Evolutionary conservation across 305 asterid species (phyloP).

Genomic region (Solanum hybrid): DNA sequence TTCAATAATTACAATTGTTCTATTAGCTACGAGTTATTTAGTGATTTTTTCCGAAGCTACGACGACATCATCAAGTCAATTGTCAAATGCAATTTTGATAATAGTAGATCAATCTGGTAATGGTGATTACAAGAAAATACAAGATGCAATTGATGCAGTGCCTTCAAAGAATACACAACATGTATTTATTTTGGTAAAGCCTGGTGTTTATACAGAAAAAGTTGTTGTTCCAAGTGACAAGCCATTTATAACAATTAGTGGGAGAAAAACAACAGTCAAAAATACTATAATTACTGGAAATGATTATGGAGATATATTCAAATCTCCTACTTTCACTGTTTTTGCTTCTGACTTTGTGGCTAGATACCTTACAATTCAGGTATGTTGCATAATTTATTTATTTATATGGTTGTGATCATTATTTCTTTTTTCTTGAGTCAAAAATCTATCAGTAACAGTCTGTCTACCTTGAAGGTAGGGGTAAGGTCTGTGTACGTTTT

Average conservation of each 20-base stretch:
- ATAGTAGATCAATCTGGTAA: constrained; percentile 29
- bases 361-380: constrained; percentile 33
- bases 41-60: background rate
- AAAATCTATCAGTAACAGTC: too few species aligned
- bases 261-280: constrained; percentile 1
- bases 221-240: constrained; percentile 30
- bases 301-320: constrained; percentile 25
- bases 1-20: background rate
- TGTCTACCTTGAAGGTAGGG: too few species aligned
- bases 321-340: constrained; percentile 33
- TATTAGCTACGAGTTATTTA: background rate
- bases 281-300: constrained; percentile 21
- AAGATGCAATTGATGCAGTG: constrained; percentile 38
- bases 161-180: constrained; percentile 19
- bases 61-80: background rate
- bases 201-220: constrained; percentile 32
- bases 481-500: background rate
- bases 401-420: background rate
- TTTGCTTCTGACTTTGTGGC: constrained; percentile 36
- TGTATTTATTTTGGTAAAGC: constrained; percentile 19
- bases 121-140: constrained; percentile 31
- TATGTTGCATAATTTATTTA: background rate
- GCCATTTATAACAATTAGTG: constrained; percentile 36
- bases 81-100: constrained; percentile 5
- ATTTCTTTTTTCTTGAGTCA: background rate